A percentile compares a stretch with the other conserved stretches of the same genome.
Conservation (phyloP, 2,329 filamentous ascomycete genomes). For the Tolypocladium sp. region DNA sequence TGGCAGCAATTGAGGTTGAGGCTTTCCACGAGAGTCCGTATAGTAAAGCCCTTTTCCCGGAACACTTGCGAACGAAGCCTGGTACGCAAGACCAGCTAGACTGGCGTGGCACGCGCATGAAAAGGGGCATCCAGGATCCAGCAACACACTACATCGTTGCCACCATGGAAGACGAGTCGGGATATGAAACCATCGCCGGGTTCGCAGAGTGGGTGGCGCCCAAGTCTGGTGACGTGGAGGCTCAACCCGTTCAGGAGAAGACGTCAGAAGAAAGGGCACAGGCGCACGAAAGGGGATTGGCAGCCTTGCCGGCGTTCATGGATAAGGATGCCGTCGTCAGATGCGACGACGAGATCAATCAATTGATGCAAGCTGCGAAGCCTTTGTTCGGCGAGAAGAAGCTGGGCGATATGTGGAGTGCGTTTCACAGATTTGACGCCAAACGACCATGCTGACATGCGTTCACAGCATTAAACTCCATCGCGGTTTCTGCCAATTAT, state of each 20-base stretch:
- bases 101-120: neutral
- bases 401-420: neutral
- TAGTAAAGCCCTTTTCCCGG: neutral
- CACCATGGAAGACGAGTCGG: neutral
- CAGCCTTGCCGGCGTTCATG: neutral
- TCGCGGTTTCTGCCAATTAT: neutral
- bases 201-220: neutral
- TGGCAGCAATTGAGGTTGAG: neutral
- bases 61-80: neutral
- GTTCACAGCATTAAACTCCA: neutral
- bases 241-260: neutral
- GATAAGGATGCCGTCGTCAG: neutral
- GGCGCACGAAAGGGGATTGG: neutral
- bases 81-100: neutral
- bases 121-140: neutral
- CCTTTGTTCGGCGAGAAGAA: neutral
- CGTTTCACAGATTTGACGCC: neutral
- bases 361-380: neutral
- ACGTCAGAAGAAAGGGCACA: neutral
- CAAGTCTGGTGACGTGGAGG: neutral
- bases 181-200: neutral
- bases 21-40: neutral
- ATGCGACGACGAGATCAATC: neutral
- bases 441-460: neutral
- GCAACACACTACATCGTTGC: neutral